Base-by-base conservation (phyloP, 805 yeast species). In the Candida nitratophila region DNA sequence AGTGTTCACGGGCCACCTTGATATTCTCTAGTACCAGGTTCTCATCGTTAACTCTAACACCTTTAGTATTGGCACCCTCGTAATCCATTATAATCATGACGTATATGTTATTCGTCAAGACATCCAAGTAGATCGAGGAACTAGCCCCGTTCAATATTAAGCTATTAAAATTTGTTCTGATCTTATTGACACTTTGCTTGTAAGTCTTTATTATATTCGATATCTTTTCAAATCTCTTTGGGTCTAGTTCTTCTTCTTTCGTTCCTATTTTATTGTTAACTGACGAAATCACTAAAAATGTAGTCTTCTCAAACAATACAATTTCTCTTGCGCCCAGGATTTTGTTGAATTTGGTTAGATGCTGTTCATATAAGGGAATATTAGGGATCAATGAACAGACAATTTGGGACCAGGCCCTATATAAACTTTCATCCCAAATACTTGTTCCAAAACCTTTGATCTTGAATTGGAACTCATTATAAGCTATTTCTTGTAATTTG, bases 321-420 rank as follows among this genome's bases (percentile, higher is more conserved):
- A 90, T 87, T 57, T 91, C 98, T 53, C 84, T 86, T 0, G 96
- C 96, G 49, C 84, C 83, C 45, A 89, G 66, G 16, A 86, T 76
- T 21, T 74, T 69, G 50, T 89, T 86, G 57, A 93, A 77, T 52
- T 79, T 81, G 39, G 81, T 66, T 47, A 93, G 69, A 57, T 86
- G 84, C 46, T 76, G 76, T 61, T 91, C 91, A 56, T 88, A 85
- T 15, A 80, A 66, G 33, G 78, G 73, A 77, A 91, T 90, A 56
- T 93, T 91, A 14, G 99, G 97, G 45, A 93, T 91, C 52, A 93
- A 71, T 2, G 96, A 85, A 58, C 98, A 90, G 31, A 93, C 97
- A 47, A 93, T 91, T 41, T 82, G 86, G 2, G 96, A 86, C 99
- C 99, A 93, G 1, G 99, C 99, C 61, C 86, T 90, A 62, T 91